These are phyloP conservation scores for Pseudozyma thailandica DNA, from an alignment of 1,284 basidiomycete species.

Conservation along the genomic window DNA sequence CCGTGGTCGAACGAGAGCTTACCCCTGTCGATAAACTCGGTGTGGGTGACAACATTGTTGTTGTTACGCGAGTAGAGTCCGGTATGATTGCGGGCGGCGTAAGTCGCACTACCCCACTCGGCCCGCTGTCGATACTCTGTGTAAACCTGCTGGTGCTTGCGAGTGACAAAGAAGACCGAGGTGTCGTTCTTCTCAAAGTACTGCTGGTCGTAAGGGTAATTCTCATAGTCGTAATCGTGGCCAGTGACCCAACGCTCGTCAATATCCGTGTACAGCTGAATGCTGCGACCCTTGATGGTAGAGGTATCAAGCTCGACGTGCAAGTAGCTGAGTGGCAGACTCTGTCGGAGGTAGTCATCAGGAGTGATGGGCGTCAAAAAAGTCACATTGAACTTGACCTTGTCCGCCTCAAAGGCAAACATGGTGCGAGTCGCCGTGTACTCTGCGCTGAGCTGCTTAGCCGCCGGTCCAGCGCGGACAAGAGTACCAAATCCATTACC, in stretches of 20 bases:
- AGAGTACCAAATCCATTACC: conserved; percentile 62
- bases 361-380: conserved; percentile 65
- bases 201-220: conserved; percentile 50
- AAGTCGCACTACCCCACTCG: conserved; percentile 65
- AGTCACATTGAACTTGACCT: conserved; percentile 60
- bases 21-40: conserved; percentile 58
- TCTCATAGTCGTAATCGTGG: conserved; percentile 63
- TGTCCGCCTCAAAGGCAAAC: conserved; percentile 61
- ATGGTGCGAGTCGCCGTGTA: conserved; percentile 65
- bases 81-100: conserved; percentile 54
- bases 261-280: conserved; percentile 60
- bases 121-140: conserved; percentile 64
- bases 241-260: conserved; percentile 64
- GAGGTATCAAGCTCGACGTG: conserved; percentile 55
- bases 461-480: conserved; percentile 51
- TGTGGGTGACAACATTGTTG: conserved; percentile 62
- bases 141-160: conserved; percentile 57
- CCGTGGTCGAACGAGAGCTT: conserved; percentile 56
- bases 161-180: conserved; percentile 52
- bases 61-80: conserved; percentile 59
- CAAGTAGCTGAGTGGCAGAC: conserved; percentile 63
- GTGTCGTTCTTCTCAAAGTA: conserved; percentile 51
- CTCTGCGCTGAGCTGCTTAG: conserved; percentile 56
- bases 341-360: conserved; percentile 62
- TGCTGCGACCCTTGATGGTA: conserved; percentile 42